phyloP scores from a whole-genome alignment of 805 yeast species.

The Zygosaccharomyces gambellarensis region DNA sequence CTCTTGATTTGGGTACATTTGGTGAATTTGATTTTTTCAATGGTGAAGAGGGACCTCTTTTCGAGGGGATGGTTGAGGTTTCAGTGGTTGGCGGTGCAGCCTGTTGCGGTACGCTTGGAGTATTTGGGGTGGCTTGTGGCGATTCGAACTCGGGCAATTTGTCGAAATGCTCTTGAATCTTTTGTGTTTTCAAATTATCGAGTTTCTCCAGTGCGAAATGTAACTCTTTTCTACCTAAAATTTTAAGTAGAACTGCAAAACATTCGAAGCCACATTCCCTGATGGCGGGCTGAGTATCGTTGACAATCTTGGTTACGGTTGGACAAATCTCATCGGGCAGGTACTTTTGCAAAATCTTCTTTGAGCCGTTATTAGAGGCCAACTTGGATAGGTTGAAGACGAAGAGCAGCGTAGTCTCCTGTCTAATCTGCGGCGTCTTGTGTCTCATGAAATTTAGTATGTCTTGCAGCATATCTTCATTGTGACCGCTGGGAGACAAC shows the following conservation, averaged over 20 bases:
- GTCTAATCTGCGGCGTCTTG: slow-evolving; percentile 78
- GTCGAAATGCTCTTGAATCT: slow-evolving; percentile 49
- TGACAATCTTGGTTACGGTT: slow-evolving; percentile 55
- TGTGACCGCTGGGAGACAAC: slow-evolving; percentile 13
- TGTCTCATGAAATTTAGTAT: slow-evolving; percentile 57
- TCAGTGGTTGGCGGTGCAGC: slow-evolving; percentile 6
- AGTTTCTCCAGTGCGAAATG: slow-evolving; percentile 57
- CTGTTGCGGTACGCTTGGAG: neutral
- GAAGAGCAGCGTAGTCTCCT: slow-evolving; percentile 63
- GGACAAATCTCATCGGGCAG: slow-evolving; percentile 15
- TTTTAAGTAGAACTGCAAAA: slow-evolving; percentile 76
- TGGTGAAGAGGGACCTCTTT: slow-evolving; percentile 69
- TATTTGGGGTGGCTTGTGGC: slow-evolving; percentile 2
- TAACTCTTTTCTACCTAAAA: slow-evolving; percentile 70
- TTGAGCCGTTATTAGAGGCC: slow-evolving; percentile 41
- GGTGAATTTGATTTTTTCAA: slow-evolving; percentile 37
- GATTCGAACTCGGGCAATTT: slow-evolving; percentile 6
- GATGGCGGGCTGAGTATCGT: slow-evolving; percentile 80
- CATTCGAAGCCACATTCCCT: slow-evolving; percentile 72
- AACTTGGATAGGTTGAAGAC: slow-evolving; percentile 54
- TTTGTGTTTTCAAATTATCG: slow-evolving; percentile 69
- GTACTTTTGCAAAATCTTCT: slow-evolving; percentile 8
- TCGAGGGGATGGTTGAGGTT: slow-evolving; percentile 49
- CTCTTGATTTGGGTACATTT: slow-evolving; percentile 14
- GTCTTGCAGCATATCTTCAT: slow-evolving; percentile 48